A percentile compares a stretch with the other conserved stretches of the same genome.
phyloP scores from a whole-genome alignment of 1,139 yeast genomes.

The Blastobotrys serpentis region DNA sequence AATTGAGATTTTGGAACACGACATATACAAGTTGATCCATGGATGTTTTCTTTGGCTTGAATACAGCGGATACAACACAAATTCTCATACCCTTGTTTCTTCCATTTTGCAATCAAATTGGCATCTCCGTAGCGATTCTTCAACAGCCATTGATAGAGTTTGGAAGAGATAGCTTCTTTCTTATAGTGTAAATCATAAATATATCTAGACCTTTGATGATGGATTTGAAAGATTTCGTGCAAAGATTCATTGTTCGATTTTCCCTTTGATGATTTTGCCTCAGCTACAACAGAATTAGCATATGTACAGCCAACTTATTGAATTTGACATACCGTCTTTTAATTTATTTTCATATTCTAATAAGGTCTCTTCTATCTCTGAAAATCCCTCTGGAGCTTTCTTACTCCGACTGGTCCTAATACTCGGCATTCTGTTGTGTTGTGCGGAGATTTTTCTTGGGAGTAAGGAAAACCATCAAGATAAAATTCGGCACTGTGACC shows the following conservation, averaged over 20 bases:
- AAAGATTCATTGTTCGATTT: conserved; percentile 50
- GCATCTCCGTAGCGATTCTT: conserved; percentile 67
- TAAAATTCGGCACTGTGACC: too few species aligned
- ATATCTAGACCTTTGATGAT: conserved; percentile 76
- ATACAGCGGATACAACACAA: conserved; percentile 84
- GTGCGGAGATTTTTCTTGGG: conserved; percentile 5
- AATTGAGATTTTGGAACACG: conserved; percentile 68
- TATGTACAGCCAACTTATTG: not conserved
- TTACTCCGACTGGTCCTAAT: conserved; percentile 46
- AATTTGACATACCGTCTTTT: conserved; percentile 51
- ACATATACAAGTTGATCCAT: conserved; percentile 75
- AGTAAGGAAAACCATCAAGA: conserved; percentile 1
- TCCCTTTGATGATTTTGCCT: conserved; percentile 33
- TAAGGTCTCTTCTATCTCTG: conserved; percentile 69
- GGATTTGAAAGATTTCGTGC: conserved; percentile 71
- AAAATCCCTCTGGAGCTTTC: conserved; percentile 73
- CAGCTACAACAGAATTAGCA: conserved; percentile 23
- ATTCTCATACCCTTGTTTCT: conserved; percentile 83
- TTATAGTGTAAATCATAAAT: conserved; percentile 72
- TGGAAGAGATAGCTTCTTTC: conserved; percentile 61
- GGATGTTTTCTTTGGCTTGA: conserved; percentile 59
- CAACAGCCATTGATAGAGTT: conserved; percentile 75
- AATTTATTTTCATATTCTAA: conserved; percentile 58
- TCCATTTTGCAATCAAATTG: conserved; percentile 84
- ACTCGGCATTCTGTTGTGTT: conserved; percentile 42